Conservation (phyloP, 768 basidiomycete species). For the Lactarius akahatsu region DNA sequence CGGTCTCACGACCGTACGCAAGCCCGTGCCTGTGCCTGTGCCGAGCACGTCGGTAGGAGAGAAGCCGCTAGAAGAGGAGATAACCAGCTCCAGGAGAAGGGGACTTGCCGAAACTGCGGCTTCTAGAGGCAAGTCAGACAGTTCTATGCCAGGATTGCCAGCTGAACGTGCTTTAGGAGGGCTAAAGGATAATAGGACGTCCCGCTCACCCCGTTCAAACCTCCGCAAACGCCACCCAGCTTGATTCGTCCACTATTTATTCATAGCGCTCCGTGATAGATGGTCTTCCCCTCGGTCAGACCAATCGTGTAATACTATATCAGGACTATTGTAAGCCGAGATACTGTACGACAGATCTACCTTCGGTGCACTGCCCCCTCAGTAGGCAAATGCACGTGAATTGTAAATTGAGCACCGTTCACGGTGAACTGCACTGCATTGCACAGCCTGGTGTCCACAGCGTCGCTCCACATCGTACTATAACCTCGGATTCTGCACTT, state of each 20-base stretch:
- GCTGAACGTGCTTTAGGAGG: slow-evolving; percentile 6
- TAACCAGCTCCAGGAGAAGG: not conserved
- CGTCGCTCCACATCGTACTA: not conserved
- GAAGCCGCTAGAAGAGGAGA: slow-evolving; percentile 14
- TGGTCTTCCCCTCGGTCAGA: not conserved
- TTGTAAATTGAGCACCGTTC: no score
- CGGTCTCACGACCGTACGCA: slow-evolving; percentile 25
- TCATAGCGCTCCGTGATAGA: not conserved
- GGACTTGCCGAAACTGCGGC: slow-evolving; percentile 10
- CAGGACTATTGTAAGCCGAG: not conserved
- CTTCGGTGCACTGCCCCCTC: not conserved
- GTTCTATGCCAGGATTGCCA: not conserved
- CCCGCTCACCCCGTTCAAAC: not conserved
- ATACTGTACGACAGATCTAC: not conserved
- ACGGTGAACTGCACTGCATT: not conserved
- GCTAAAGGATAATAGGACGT: slow-evolving; percentile 10
- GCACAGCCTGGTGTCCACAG: not conserved
- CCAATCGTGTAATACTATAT: not conserved
- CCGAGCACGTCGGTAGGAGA: not conserved
- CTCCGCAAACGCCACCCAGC: slow-evolving; percentile 18
- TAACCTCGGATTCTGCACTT: not conserved
- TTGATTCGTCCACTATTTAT: not conserved
- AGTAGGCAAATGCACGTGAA: not conserved
- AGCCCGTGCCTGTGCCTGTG: not conserved
- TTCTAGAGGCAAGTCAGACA: slow-evolving; percentile 12